Evolutionary conservation across 2,329 filamentous ascomycete species (phyloP).

Genomic region (Diaporthe ampelina): DNA sequence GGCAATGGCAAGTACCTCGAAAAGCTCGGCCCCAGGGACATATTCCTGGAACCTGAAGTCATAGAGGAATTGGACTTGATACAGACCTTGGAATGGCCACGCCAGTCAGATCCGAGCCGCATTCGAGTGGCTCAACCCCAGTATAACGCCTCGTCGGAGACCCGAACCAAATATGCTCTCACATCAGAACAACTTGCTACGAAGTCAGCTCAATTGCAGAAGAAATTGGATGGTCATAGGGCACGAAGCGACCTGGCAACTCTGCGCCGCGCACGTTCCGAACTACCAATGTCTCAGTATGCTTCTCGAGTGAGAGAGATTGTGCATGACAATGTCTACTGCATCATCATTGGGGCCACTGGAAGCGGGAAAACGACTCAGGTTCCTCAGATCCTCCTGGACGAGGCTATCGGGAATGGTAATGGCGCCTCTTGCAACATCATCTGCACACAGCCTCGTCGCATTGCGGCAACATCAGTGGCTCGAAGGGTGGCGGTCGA

Average conservation of each 20-base stretch:
- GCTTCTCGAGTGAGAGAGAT: conserved; percentile 21
- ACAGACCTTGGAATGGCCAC: neutral
- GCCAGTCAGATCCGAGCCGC: neutral
- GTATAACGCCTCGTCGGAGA: neutral
- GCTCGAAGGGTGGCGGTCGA: conserved; percentile 61
- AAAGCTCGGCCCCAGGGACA: neutral
- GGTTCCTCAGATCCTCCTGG: conserved; percentile 66
- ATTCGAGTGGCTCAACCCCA: too few relatives aligned
- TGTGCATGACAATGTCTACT: conserved; percentile 36
- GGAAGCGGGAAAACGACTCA: conserved; percentile 49
- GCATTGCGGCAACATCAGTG: conserved; percentile 61
- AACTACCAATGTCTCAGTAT: conserved; percentile 35
- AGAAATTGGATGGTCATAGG: conserved; percentile 7
- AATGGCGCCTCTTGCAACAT: conserved; percentile 60
- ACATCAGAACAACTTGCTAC: neutral
- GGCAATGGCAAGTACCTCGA: conserved; percentile 22
- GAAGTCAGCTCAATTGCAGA: neutral
- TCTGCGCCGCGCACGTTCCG: conserved; percentile 28
- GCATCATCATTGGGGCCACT: conserved; percentile 39
- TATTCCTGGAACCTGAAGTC: neutral
- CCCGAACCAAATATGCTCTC: neutral
- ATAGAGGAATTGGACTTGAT: neutral
- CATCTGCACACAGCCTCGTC: conserved; percentile 63
- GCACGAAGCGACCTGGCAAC: conserved; percentile 2
- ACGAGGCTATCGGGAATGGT: conserved; percentile 57